A percentile compares a stretch with the other conserved stretches of the same genome.
Conservation (phyloP, 2,329 filamentous ascomycete species). For the Fusarium pseudonygamai region DNA sequence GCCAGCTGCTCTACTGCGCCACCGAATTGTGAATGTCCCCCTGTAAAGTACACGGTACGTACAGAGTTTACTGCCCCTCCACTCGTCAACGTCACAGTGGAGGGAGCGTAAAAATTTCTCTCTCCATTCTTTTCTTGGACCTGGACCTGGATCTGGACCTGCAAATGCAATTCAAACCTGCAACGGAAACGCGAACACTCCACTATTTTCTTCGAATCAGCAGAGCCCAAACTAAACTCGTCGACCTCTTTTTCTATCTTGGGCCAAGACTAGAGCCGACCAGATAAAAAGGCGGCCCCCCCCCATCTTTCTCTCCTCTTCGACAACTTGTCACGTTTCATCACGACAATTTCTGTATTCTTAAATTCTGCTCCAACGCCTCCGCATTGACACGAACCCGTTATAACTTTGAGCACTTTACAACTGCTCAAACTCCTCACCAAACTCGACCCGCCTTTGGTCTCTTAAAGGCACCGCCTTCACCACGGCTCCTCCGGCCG, state of each 20-base stretch:
- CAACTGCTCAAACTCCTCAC: conserved; percentile 9
- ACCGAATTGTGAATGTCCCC: not conserved
- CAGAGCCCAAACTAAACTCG: conserved; percentile 18
- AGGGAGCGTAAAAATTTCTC: conserved; percentile 38
- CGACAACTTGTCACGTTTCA: conserved; percentile 15
- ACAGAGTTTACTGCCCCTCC: conserved; percentile 22
- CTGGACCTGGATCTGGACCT: not conserved
- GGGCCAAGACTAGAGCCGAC: conserved; percentile 6
- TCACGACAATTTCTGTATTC: not conserved
- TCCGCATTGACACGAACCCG: not conserved
- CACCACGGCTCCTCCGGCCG: conserved; percentile 72
- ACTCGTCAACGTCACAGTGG: conserved; percentile 41
- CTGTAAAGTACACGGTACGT: not conserved
- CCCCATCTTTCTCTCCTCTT: not conserved
- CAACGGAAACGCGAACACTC: not conserved
- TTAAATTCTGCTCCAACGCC: not conserved
- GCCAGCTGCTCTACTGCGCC: conserved; percentile 11
- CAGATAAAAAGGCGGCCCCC: conserved; percentile 27
- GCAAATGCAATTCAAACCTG: not conserved
- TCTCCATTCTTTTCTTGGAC: conserved; percentile 4
- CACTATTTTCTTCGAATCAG: conserved; percentile 6
- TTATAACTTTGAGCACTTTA: conserved; percentile 9
- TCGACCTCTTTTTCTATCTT: not conserved
- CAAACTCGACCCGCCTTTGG: conserved; percentile 65
- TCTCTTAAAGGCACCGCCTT: conserved; percentile 70